phyloP scores from a whole-genome alignment of 192 early-diverging fungal genomes.

The Linnemannia elongata region DNA sequence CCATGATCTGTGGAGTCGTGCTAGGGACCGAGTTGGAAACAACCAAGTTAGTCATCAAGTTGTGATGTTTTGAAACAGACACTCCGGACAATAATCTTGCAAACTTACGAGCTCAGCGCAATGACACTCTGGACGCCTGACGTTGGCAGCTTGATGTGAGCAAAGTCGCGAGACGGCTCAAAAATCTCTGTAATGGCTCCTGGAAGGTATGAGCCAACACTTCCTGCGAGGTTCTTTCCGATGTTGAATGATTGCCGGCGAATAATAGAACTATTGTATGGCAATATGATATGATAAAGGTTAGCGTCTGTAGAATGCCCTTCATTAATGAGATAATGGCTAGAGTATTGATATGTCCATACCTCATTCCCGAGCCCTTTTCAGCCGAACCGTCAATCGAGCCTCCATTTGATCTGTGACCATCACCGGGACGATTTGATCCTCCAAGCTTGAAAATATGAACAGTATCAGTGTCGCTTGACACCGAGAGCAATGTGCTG shows the following conservation, averaged over 20 bases:
- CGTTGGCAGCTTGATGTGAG: slow-evolving; percentile 88
- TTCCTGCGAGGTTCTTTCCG: slow-evolving; percentile 79
- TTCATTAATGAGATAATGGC: background rate
- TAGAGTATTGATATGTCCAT: background rate
- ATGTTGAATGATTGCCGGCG: slow-evolving; percentile 71
- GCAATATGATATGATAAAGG: background rate
- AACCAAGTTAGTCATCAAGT: background rate
- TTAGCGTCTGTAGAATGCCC: background rate
- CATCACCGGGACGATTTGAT: slow-evolving; percentile 19
- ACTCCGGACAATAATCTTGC: background rate
- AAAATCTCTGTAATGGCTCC: slow-evolving; percentile 91
- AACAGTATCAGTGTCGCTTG: slow-evolving; percentile 94
- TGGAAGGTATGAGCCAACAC: slow-evolving; percentile 89
- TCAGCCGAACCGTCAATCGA: slow-evolving; percentile 23
- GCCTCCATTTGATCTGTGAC: slow-evolving; percentile 25
- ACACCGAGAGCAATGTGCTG: slow-evolving; percentile 81
- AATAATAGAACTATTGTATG: slow-evolving; percentile 59
- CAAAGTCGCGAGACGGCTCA: slow-evolving; percentile 97
- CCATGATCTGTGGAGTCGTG: slow-evolving; percentile 86
- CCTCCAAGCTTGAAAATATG: slow-evolving; percentile 87
- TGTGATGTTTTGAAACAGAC: background rate
- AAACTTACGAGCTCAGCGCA: slow-evolving; percentile 75
- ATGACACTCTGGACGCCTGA: slow-evolving; percentile 82
- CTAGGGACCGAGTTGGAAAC: slow-evolving; percentile 40
- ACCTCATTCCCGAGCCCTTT: slow-evolving; percentile 37